Evolutionary conservation across 176 grass and related monocot genomes (phyloP), one percentile per base, ranked within the genome.

Genomic region (Oryza australiensis): DNA sequence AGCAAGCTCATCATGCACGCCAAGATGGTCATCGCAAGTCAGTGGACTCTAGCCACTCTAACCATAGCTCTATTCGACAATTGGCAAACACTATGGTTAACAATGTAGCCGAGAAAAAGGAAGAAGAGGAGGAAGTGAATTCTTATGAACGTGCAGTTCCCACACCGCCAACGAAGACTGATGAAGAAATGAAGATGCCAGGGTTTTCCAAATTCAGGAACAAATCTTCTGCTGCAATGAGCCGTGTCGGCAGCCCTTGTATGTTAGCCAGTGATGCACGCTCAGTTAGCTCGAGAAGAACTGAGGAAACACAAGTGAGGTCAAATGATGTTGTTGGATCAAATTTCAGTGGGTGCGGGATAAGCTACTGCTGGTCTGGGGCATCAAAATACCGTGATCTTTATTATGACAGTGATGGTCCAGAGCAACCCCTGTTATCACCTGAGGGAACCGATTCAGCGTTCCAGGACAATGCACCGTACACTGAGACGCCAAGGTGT

Each of bases 301-400:
- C 87, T 3, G 87, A 90, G 53, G 94, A 89, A 38, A 90, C 94
- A 57, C 85, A 86, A 77, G 26, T 88, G 24, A 94, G 91, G 80
- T 93, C 90, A 2, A 95, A 98, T 88, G 96, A 93, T 84, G 87
- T 95, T 66, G 87, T 85, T 10, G 89, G 86, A 80, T 93, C 96
- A 70, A 95, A 95, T 80, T 98, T 98, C 62, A 98, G 90, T 78
- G 96, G 96, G 6, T 98, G 96, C 13, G 96, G 96, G 63, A 95
- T 98, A 87, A 93, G 96, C 73, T 98, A 95, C 57, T 98, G 96
- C 77, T 98, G 96, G 96, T 98, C 90, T 53, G 96, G 92, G 83
- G 88, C 90, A 26, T 94, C 96, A 18, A 98, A 92, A 63, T 95
- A 91, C 85, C 82, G 41, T 2, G 82, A 92, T 43, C 89, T 89